These are phyloP conservation scores for Coniella vitis DNA, from an alignment of 2,329 filamentous ascomycete genomes.

Conservation along the genomic window DNA sequence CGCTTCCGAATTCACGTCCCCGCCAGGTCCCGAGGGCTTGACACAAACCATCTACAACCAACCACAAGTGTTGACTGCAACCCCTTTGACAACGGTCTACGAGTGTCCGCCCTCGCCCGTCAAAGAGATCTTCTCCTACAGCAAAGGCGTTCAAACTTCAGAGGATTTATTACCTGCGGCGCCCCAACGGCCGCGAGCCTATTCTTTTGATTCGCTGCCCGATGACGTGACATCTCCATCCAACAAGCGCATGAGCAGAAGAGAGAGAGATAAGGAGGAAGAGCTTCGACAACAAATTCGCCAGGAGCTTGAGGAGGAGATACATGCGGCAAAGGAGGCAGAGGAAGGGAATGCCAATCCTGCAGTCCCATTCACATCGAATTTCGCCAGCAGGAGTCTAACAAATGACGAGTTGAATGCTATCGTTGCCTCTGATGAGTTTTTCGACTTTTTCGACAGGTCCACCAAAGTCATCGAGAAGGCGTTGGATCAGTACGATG, in stretches of 20 bases:
- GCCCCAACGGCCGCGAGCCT: conserved; percentile 44
- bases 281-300: conserved; percentile 79
- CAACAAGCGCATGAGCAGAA: conserved; percentile 69
- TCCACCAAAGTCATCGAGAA: conserved; percentile 97
- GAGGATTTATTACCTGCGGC: conserved; percentile 58
- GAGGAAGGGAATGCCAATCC: conserved; percentile 42
- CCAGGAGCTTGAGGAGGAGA: conserved; percentile 86
- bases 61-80: conserved; percentile 66
- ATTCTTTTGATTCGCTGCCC: conserved; percentile 53
- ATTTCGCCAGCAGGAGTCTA: conserved; percentile 74
- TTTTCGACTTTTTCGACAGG: conserved; percentile 88
- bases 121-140: conserved; percentile 89
- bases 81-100: conserved; percentile 68
- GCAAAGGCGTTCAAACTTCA: conserved; percentile 89
- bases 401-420: conserved; percentile 81
- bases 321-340: conserved; percentile 63
- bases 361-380: conserved; percentile 36
- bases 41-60: conserved; percentile 28
- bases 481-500: conserved; percentile 91
- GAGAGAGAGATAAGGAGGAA: conserved; percentile 78
- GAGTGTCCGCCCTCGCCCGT: conserved; percentile 71
- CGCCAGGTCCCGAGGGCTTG: conserved; percentile 32
- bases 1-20: conserved; percentile 48
- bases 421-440: conserved; percentile 86
- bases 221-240: conserved; percentile 55